These are phyloP conservation scores for Termitomyces sp. DNA, from an alignment of 768 basidiomycete species.

Conservation along the genomic window DNA sequence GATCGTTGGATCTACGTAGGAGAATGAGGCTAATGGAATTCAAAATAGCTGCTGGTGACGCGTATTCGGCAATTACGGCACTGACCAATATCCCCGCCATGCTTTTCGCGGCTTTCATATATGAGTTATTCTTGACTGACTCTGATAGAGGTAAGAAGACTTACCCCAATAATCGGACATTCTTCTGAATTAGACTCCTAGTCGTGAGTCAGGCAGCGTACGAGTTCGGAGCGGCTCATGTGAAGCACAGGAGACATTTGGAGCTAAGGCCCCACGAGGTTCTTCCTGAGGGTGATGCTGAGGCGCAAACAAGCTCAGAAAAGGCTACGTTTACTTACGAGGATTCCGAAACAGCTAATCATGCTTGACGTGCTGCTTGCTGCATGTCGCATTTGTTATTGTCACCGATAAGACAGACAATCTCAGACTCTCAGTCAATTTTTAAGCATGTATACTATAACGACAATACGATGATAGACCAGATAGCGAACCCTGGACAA, in stretches of 20 bases:
- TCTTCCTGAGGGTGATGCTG: not conserved
- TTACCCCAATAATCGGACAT: not conserved
- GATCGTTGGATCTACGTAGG: not conserved
- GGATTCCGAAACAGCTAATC: constrained; percentile 2
- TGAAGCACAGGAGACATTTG: constrained; percentile 13
- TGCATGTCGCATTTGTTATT: too few relatives aligned
- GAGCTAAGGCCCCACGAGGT: not conserved
- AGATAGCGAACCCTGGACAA: too few relatives aligned
- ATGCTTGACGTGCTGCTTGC: not conserved
- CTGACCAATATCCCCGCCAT: constrained; percentile 67
- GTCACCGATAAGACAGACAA: too few relatives aligned
- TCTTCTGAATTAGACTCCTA: not conserved
- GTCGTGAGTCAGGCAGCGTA: constrained; percentile 13
- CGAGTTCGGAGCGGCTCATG: constrained; percentile 9
- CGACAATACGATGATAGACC: too few relatives aligned
- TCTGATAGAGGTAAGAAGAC: constrained; percentile 49
- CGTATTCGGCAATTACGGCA: constrained; percentile 60
- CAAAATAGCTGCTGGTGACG: constrained; percentile 42
- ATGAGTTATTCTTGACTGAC: constrained; percentile 57
- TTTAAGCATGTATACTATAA: too few relatives aligned
- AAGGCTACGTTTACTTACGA: constrained; percentile 8
- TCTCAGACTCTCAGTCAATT: too few relatives aligned
- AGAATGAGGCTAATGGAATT: constrained; percentile 1
- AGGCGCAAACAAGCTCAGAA: constrained; percentile 3
- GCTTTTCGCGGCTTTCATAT: constrained; percentile 47